Evolutionary conservation across 2,329 filamentous ascomycete species (phyloP), one percentile per base, ranked within the genome.

Genomic region (Phialophora verrucosa): DNA sequence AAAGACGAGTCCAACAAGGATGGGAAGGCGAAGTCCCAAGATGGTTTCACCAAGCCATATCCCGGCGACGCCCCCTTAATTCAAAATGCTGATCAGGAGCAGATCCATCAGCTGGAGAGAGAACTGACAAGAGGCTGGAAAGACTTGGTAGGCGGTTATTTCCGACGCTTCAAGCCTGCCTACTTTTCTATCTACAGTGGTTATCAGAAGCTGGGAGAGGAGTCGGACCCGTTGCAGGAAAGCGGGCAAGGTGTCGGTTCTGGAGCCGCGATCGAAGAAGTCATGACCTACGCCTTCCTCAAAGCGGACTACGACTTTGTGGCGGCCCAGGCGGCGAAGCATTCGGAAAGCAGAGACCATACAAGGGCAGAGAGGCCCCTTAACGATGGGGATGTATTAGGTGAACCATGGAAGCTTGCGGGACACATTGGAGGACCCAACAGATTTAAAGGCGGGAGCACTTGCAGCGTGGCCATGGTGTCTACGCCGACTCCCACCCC

Each of bases 281-380:
- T 96, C 42, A 83, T 99, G 61, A 91, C 91, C 66, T 98, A 98
- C 78, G 92, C 94, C 25, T 99, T 99, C 74, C 84, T 99, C 57
- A 91, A 92, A 72, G 93, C 93, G 38, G 95, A 99, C 77, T 87
- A 97, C 59, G 94, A 98, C 78, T 99, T 99, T 74, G 89, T 98
- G 62, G 87, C 90, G 5, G 93, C 92, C 0, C 94, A 98, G 78
- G 93, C 93, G 4, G 85, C 87, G 54, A 96, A 96, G 76, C 84
- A 88, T n/a, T 84, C 88, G 0, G 85, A 90, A 69, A 68, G 60
- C 38, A 59, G 82, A 69, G 91, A 96, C 73, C 83, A 87, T 3
- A 86, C 89, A 49, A 82, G 88, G 20, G 85, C 87, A 51, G 93
- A 97, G 75, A 83, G 85, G 27, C 93, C 93, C 0, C 82, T 97